Percentiles rank a stretch among this genome's conserved stretches.
These are phyloP conservation scores for Lasiosphaeria miniovina DNA, from an alignment of 495 filamentous ascomycete genomes.

Conservation along the genomic window DNA sequence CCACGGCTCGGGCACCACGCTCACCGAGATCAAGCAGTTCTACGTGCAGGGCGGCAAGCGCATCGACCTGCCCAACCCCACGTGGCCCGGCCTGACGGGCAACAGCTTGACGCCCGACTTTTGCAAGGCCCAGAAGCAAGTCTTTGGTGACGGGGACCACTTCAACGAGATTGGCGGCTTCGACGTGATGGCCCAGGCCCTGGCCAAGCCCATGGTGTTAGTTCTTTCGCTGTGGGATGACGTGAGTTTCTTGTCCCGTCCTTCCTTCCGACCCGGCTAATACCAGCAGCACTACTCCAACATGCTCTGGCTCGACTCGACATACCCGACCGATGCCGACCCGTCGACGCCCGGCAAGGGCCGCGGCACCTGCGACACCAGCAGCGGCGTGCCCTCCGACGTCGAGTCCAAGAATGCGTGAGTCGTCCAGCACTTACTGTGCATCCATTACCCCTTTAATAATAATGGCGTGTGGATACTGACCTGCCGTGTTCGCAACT, in stretches of 20 bases:
- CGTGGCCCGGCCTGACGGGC: conserved; percentile 32
- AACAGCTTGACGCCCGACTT: conserved; percentile 54
- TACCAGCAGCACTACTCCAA: conserved; percentile 50
- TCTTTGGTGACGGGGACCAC: conserved; percentile 32
- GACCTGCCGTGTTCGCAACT: background rate
- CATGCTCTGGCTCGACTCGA: conserved; percentile 78
- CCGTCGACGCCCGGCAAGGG: conserved; percentile 53
- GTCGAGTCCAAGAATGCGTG: conserved; percentile 49
- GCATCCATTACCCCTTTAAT: background rate
- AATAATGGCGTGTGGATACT: background rate
- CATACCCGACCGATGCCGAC: conserved; percentile 54
- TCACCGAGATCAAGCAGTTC: conserved; percentile 54
- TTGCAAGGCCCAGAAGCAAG: conserved; percentile 42
- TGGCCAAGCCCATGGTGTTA: conserved; percentile 61
- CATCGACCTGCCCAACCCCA: conserved; percentile 21
- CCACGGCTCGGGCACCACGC: conserved; percentile 44
- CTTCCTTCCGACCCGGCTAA: background rate
- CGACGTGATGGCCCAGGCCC: conserved; percentile 47
- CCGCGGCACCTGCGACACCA: conserved; percentile 61
- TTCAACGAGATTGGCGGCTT: conserved; percentile 59
- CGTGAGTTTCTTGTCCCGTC: conserved; percentile 15
- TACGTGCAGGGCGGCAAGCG: conserved; percentile 57
- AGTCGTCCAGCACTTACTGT: background rate
- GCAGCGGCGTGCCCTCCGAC: conserved; percentile 53
- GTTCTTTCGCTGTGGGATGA: conserved; percentile 73